Conservation (phyloP, 176 grass and related monocot genomes). For the Eleusine coracana region DNA sequence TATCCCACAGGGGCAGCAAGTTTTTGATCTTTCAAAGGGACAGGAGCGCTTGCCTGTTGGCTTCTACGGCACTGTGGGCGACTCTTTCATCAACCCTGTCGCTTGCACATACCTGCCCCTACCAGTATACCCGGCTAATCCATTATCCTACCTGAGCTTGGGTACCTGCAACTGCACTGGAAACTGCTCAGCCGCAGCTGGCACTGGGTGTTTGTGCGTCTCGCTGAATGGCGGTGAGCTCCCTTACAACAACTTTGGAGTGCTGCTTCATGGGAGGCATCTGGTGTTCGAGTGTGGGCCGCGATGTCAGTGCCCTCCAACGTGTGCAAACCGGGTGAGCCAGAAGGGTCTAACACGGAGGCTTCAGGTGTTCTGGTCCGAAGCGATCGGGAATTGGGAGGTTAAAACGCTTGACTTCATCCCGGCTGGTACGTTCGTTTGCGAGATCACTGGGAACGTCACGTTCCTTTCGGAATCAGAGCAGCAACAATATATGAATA, state of each 20-base stretch:
- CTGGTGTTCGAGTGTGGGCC: not conserved
- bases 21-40: not conserved
- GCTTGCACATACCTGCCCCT: not conserved
- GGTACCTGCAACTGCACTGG: not conserved
- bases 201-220: not conserved
- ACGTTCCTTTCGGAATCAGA: not conserved
- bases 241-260: not conserved
- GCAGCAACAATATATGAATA: not conserved
- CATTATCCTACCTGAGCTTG: not conserved
- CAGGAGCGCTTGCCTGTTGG: not conserved
- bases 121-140: not conserved
- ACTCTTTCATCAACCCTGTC: not conserved
- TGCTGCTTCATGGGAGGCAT: not conserved
- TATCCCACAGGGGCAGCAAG: not conserved
- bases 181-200: not conserved
- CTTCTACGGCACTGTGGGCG: not conserved
- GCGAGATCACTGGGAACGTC: not conserved
- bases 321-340: not conserved
- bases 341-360: not conserved
- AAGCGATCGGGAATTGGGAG: not conserved
- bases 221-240: not conserved
- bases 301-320: not conserved
- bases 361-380: not conserved
- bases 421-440: not conserved
- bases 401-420: not conserved